Conservation (phyloP, 768 basidiomycete species). For the Boletus reticuloceps region DNA sequence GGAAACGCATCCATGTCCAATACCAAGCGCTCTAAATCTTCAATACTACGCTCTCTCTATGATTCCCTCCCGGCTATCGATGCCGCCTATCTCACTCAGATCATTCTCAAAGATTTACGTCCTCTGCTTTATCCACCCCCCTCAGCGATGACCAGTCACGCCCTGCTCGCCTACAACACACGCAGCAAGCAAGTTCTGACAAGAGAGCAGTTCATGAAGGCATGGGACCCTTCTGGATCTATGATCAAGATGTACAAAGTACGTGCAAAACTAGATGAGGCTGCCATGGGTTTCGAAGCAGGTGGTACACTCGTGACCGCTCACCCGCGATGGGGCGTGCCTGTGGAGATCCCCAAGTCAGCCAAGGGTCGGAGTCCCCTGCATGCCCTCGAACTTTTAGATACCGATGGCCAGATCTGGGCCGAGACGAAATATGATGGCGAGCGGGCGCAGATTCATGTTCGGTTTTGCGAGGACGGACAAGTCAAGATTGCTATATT, state of each 20-base stretch:
- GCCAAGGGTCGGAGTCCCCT: constrained; percentile 63
- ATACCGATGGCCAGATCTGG: constrained; percentile 47
- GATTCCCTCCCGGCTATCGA: constrained; percentile 58
- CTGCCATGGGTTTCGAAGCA: constrained; percentile 44
- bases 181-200: constrained; percentile 54
- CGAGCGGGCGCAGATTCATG: constrained; percentile 91
- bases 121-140: constrained; percentile 74
- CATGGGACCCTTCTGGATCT: constrained; percentile 62
- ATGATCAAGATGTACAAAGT: constrained; percentile 55
- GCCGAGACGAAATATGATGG: constrained; percentile 96
- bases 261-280: constrained; percentile 58
- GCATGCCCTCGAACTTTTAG: constrained; percentile 48
- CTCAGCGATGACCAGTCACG: constrained; percentile 41
- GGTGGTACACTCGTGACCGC: constrained; percentile 21
- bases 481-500: constrained; percentile 66
- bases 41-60: constrained; percentile 58
- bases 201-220: constrained; percentile 61
- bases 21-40: constrained; percentile 29
- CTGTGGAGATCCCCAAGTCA: constrained; percentile 81
- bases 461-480: constrained; percentile 44
- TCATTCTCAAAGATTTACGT: constrained; percentile 84
- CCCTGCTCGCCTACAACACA: constrained; percentile 55
- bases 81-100: constrained; percentile 72
- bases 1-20: constrained; percentile 28
- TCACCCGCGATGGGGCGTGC: constrained; percentile 52